A percentile compares a stretch with the other conserved stretches of the same genome.
phyloP scores from a whole-genome alignment of 139 green algal genomes.

The Auxenochlorella protothecoides region DNA sequence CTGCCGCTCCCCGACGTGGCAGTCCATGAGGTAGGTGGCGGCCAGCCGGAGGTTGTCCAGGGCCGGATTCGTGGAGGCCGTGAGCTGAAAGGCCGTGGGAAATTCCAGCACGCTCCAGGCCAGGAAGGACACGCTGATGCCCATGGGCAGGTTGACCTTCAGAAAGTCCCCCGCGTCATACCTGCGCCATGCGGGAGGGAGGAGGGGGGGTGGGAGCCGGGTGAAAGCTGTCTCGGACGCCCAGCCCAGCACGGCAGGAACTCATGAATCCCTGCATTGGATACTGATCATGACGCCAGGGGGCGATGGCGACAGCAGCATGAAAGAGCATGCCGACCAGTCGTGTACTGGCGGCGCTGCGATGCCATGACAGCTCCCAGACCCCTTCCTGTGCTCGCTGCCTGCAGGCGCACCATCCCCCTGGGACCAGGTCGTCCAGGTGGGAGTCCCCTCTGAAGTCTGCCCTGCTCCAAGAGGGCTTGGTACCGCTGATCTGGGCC shows the following conservation, averaged over 20 bases:
- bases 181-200: too few relatives aligned
- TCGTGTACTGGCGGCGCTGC: too few relatives aligned
- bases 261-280: too few relatives aligned
- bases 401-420: constrained; percentile 8
- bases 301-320: too few relatives aligned
- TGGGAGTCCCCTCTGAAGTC: constrained; percentile 22
- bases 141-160: constrained; percentile 50
- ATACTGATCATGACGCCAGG: too few relatives aligned
- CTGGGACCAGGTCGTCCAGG: constrained; percentile 1
- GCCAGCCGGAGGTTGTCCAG: constrained; percentile 34
- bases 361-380: too few relatives aligned
- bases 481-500: constrained; percentile 27
- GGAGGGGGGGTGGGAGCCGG: too few relatives aligned
- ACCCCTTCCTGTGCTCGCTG: too few relatives aligned
- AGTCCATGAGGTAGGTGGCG: constrained; percentile 42
- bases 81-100: constrained; percentile 11
- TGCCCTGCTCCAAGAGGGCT: constrained; percentile 2
- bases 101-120: constrained; percentile 51
- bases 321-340: too few relatives aligned
- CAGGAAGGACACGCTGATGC: constrained; percentile 32
- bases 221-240: too few relatives aligned
- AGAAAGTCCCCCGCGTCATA: constrained; percentile 55
- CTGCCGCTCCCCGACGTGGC: constrained; percentile 17
- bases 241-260: too few relatives aligned
- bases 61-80: constrained; percentile 2